A percentile compares a stretch with the other conserved stretches of the same genome.
Evolutionary conservation across 768 basidiomycete species (phyloP).

Genomic region (Suillus discolor): DNA sequence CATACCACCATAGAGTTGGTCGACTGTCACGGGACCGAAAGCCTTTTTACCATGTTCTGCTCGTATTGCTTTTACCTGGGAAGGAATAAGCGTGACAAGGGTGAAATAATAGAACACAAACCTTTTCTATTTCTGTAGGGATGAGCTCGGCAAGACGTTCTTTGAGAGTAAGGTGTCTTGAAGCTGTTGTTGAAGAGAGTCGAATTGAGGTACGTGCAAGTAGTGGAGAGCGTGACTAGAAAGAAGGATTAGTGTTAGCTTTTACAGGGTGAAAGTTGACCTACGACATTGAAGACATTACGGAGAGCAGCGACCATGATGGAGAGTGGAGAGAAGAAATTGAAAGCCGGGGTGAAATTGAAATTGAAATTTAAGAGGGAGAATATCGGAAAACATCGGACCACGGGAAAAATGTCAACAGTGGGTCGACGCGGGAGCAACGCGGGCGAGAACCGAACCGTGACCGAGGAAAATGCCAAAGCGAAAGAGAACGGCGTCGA

Average conservation of each 20-base stretch:
- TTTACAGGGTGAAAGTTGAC: slow-evolving; percentile 36
- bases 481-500: slow-evolving; percentile 24
- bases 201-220: slow-evolving; percentile 53
- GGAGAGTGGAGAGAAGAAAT: slow-evolving; percentile 13
- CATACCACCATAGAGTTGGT: slow-evolving; percentile 93
- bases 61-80: slow-evolving; percentile 82
- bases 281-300: slow-evolving; percentile 36
- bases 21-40: slow-evolving; percentile 89
- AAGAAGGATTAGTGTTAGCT: background rate
- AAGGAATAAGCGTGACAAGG: background rate
- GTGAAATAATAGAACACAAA: background rate
- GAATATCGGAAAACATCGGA: slow-evolving; percentile 24
- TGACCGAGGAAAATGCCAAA: slow-evolving; percentile 25
- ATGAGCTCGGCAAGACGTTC: slow-evolving; percentile 94
- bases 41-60: slow-evolving; percentile 89
- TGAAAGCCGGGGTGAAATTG: background rate
- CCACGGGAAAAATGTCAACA: slow-evolving; percentile 2
- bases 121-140: slow-evolving; percentile 66
- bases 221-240: slow-evolving; percentile 51
- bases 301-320: slow-evolving; percentile 49
- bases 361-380: slow-evolving; percentile 19
- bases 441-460: background rate
- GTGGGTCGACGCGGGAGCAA: background rate
- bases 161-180: slow-evolving; percentile 80
- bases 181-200: slow-evolving; percentile 66